Base-by-base conservation (phyloP, 768 basidiomycete species). In the Crepidotus variabilis region DNA sequence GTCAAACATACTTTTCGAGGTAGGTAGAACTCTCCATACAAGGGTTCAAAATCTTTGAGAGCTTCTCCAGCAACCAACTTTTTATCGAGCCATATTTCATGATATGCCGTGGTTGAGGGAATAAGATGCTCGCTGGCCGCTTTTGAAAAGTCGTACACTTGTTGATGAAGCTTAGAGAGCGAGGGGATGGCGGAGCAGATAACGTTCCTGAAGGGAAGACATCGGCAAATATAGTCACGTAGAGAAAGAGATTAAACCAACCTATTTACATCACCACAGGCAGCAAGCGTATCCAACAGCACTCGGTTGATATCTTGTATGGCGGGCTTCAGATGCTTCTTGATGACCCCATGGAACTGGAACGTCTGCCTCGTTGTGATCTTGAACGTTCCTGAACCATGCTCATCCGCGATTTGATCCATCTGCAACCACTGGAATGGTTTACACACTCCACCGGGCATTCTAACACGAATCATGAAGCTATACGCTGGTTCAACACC, bases 321-420 rank as follows among this genome's bases (percentile, higher is more conserved):
- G 16, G 94, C 91, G 28, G 91, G 87, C 75, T 98, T 98, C 70
- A 99, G 73, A 69, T 99, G 94, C 60, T 82, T 82, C 79, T 99
- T 99, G 77, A 99, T 93, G 63, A 99, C 92, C 55, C 97, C 97
- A 71, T 99, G 97, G 81, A 97, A 98, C 74, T 99, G 97, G 88
- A 98, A 99, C 9, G 97, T 99, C 70, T 94, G 86, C 59, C 97
- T 82, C 33, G 97, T 99, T 48, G 97, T 99, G 61, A 99, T 87
- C 79, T 99, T 99, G 76, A 98, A 90, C 5, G 95, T 93, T 47
- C 90, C 86, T 58, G 85, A 90, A 6, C 94, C 97, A 70, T 94
- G 92, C 70, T 94, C 92, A 68, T 98, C 97, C 53, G 97, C 85
- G 63, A 99, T 98, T 64, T 88, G 88, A 73, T 98, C 93, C 86